These are phyloP conservation scores for Nelumbo lutea DNA, from an alignment of 164 flowering plant species.

Conservation along the genomic window DNA sequence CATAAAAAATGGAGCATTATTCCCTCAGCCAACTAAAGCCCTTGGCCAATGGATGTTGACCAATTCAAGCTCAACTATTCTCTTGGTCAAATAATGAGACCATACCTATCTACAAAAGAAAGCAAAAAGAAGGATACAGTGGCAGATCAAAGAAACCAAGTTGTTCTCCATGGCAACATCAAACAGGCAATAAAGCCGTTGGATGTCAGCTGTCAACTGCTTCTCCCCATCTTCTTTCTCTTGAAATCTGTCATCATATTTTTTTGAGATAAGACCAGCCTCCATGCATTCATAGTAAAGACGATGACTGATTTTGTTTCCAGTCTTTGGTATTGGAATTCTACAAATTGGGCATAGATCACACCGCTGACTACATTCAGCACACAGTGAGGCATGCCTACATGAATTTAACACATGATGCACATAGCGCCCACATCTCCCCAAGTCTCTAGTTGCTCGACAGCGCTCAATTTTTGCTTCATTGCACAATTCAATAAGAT, in stretches of 20 bases:
- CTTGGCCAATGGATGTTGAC: background rate
- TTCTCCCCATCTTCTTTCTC: constrained; percentile 53
- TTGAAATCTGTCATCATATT: constrained; percentile 54
- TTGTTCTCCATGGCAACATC: constrained; percentile 90
- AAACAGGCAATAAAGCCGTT: constrained; percentile 79
- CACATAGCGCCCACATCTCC: constrained; percentile 90
- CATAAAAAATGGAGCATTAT: background rate
- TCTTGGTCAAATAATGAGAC: background rate
- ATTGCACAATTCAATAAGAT: constrained; percentile 77
- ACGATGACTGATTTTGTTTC: constrained; percentile 44
- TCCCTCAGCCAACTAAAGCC: background rate
- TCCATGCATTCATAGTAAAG: constrained; percentile 81
- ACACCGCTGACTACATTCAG: constrained; percentile 84
- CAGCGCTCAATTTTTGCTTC: constrained; percentile 93
- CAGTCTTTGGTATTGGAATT: constrained; percentile 50
- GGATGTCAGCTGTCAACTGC: constrained; percentile 55
- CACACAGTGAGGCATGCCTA: constrained; percentile 88
- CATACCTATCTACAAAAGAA: background rate
- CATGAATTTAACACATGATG: constrained; percentile 64
- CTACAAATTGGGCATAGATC: constrained; percentile 93
- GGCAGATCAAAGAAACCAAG: constrained; percentile 84
- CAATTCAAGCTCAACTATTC: background rate
- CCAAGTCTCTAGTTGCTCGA: constrained; percentile 86
- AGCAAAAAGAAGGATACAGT: constrained; percentile 70
- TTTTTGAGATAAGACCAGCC: constrained; percentile 81